Evolutionary conservation across 192 early-diverging fungal species (phyloP), one percentile per base, ranked within the genome.

Genomic region (Podila clonocystis): DNA sequence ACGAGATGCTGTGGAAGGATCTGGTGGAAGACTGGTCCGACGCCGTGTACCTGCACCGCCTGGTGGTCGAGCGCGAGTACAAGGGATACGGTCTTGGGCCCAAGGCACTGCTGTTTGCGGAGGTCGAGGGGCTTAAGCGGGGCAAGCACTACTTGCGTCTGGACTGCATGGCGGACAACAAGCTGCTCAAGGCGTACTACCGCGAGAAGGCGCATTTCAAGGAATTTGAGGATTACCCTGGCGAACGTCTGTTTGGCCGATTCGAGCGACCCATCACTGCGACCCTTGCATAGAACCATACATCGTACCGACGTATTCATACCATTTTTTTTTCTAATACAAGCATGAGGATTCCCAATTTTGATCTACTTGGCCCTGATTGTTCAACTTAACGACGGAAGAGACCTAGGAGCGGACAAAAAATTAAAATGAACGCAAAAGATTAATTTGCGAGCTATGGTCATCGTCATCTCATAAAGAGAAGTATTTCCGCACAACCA

Each of bases 141-240:
- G 77, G 77, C 30, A 80, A 80, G n/a, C 61, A 69, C 30, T 80
- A 64, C 28, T 26, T 80, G 36, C 30, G 77, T 30, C 24, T 80
- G 62, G 77, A 80, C 29, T 80, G 77, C 24, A 80, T 80, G 77
- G 77, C 77, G 13, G 77, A 80, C 34, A 80, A 80, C 57, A 80
- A 80, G 48, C 15, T 80, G n/a, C 49, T 80, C 13, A 80, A 80
- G 62, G 59, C 70, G 1, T 80, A 80, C 20, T 80, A 80, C 13
- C 59, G 77, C 19, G 77, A 80, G 58, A 80, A 73, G 57, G 77
- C 77, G 7, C 30, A 60, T 0, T 80, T 80, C 58, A 72, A 72
- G 28, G 77, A 80, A 67, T 73, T 80, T 62, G 77, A 80, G 0
- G 77, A 80, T 33, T 80, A 72, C 52, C 70, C 77, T 31, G 77